These are phyloP conservation scores for Hymenoscyphus salicellus DNA, from an alignment of 2,329 filamentous ascomycete species.

Conservation along the genomic window DNA sequence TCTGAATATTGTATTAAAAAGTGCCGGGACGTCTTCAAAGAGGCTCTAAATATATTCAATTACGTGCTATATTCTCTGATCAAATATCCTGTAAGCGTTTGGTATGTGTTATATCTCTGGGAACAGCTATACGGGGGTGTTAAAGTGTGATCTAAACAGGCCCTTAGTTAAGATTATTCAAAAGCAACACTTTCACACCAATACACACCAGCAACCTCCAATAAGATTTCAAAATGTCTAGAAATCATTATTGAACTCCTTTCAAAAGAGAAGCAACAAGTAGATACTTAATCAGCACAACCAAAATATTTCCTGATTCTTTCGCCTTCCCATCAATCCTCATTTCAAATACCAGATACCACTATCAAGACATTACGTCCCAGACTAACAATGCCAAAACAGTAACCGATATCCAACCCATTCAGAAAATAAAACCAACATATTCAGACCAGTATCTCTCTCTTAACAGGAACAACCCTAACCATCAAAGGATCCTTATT, in stretches of 20 bases:
- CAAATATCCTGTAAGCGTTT: too few species aligned
- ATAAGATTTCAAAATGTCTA: too few species aligned
- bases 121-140: too few species aligned
- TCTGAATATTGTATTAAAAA: too few species aligned
- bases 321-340: not conserved
- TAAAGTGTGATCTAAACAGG: too few species aligned
- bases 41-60: too few species aligned
- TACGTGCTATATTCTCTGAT: too few species aligned
- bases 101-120: too few species aligned
- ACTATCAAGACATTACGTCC: not conserved
- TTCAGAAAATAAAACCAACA: not conserved
- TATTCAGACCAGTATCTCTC: not conserved
- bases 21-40: too few species aligned
- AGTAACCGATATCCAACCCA: not conserved
- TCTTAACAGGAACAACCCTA: not conserved
- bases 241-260: not conserved
- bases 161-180: too few species aligned
- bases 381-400: not conserved
- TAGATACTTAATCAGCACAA: not conserved
- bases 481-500: slow-evolving; percentile 12
- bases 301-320: not conserved
- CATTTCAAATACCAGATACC: not conserved
- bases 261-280: not conserved
- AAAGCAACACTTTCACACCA: too few species aligned
- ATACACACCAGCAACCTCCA: too few species aligned